Base-by-base conservation (phyloP, 495 filamentous ascomycete genomes). In the Penicillium canescens region DNA sequence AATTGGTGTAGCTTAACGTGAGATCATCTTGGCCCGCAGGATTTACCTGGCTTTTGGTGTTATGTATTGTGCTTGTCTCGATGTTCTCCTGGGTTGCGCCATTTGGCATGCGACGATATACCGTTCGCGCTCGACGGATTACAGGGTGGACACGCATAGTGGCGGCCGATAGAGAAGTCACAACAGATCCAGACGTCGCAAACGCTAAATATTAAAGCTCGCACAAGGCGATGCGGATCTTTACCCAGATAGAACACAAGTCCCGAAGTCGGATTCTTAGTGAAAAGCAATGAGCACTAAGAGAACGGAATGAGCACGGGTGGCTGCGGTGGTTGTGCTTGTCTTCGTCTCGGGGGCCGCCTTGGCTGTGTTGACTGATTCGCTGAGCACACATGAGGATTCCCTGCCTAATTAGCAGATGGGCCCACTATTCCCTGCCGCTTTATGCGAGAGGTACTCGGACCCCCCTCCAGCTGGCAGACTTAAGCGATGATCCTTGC, bases 111-210 rank as follows among this genome's bases (percentile, higher is more conserved):
- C 34, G 51, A 5, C 26, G 42, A 20, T 37, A 54, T 34, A 54
- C 51, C 42, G 51, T 40, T n/a, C 51, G 51, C n/a, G 41, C 51
- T 43, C 51, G 45, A 33, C 51, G 51, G 20, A 54, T 11, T 18
- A 54, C 41, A 14, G 51, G 51, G 24, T 36, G 51, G 12, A 54
- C 34, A 18, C 31, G 42, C 51, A 54, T 54, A 18, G n/a, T 31
- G 51, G 42, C 51, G 6, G 18, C 33, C n/a, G 10, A 34, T 51
- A 18, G 38, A 42, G 7, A 34, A 42, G 16, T 31, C 28, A 7
- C 5, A 31, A 31, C 7, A 31, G 28, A 31, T 10, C 28, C 28
- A 31, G 28, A 31, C 28, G 28, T 13, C 26, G 35, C 13, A 14
- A 37, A 28, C 28, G 26, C 20, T 16, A 38, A 39, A 46, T 6